A percentile compares a stretch with the other conserved stretches of the same genome.
Conservation (phyloP, 2,329 filamentous ascomycete genomes). For the Mariannaea sp. region DNA sequence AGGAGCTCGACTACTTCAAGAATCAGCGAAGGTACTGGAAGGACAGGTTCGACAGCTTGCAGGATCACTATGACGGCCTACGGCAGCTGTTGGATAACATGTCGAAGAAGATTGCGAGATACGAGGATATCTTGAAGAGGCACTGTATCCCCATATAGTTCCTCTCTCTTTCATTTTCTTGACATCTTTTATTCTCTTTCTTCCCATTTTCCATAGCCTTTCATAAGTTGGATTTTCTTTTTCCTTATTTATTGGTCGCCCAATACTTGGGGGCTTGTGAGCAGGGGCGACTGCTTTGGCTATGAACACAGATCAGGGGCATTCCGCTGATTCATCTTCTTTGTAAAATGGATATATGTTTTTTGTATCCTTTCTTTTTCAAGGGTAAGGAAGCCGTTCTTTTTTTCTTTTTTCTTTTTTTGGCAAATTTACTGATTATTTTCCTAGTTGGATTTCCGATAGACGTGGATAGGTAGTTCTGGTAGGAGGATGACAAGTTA, state of each 20-base stretch:
- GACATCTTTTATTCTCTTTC: too few relatives aligned
- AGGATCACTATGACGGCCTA: conserved; percentile 38
- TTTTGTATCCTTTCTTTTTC: too few relatives aligned
- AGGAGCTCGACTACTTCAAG: conserved; percentile 45
- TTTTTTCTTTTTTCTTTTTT: too few relatives aligned
- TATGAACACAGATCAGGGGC: neutral
- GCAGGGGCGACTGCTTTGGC: too few relatives aligned
- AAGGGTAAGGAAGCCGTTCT: neutral
- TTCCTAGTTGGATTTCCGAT: too few relatives aligned
- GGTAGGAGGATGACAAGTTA: too few relatives aligned
- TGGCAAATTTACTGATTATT: neutral
- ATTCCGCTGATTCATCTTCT: neutral
- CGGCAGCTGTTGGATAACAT: conserved; percentile 38
- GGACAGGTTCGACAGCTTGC: conserved; percentile 36
- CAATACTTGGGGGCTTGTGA: too few relatives aligned
- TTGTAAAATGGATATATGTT: neutral
- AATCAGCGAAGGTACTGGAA: conserved; percentile 41
- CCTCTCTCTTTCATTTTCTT: neutral
- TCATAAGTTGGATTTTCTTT: neutral
- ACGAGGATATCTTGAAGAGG: conserved; percentile 44
- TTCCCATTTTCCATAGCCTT: neutral
- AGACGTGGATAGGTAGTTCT: too few relatives aligned
- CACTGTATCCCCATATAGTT: conserved; percentile 36
- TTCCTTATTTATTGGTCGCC: conserved; percentile 8
- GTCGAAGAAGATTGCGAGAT: conserved; percentile 41